A percentile compares a stretch with the other conserved stretches of the same genome.
phyloP scores from a whole-genome alignment of 345 rosid genomes.

The Eucalyptus pauciflora region DNA sequence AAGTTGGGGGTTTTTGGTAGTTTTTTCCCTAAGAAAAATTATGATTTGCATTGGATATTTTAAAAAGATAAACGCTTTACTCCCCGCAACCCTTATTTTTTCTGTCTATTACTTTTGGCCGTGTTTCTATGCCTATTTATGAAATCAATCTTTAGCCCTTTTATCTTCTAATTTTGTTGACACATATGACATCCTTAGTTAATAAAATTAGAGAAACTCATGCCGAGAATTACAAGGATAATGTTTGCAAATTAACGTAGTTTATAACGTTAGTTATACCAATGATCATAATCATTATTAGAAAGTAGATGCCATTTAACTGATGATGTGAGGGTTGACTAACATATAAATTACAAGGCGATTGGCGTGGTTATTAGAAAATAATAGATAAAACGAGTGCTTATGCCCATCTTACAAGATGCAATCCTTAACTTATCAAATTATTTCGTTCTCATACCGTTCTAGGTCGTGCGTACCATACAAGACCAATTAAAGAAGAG shows the following conservation, averaged over 20 bases:
- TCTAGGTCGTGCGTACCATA: neutral
- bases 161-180: neutral
- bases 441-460: neutral
- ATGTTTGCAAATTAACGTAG: neutral
- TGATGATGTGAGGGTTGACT: neutral
- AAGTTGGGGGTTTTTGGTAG: no score
- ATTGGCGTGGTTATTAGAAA: neutral
- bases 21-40: neutral
- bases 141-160: neutral
- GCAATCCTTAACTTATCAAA: neutral
- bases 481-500: neutral
- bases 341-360: fast-evolving
- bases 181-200: neutral
- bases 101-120: neutral
- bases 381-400: neutral
- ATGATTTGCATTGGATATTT: neutral
- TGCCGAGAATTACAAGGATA: neutral
- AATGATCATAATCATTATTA: neutral
- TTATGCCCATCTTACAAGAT: neutral
- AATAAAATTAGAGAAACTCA: neutral
- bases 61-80: neutral
- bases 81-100: neutral
- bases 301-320: neutral
- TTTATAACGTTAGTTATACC: neutral
- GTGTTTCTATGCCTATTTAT: neutral